These are phyloP conservation scores for Parascedosporium putredinis DNA, from an alignment of 2,329 filamentous ascomycete genomes.

Conservation along the genomic window DNA sequence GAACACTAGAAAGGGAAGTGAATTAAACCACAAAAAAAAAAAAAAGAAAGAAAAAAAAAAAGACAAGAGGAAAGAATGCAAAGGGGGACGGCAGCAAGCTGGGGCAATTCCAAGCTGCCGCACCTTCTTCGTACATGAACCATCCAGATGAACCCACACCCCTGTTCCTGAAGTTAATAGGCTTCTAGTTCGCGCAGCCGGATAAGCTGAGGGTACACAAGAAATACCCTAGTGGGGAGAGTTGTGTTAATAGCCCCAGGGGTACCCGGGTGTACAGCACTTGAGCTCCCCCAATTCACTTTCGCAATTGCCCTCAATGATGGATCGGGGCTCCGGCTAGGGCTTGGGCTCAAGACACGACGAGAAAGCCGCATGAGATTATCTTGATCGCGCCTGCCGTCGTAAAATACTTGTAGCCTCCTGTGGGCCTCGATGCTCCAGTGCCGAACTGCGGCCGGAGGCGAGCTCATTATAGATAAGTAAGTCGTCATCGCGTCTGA, in stretches of 20 bases:
- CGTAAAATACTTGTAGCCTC: neutral
- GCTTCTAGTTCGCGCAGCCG: neutral
- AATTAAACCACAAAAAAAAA: no score
- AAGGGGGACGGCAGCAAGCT: no score
- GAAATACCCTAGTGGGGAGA: neutral
- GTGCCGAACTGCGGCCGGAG: constrained; percentile 2
- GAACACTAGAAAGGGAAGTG: no score
- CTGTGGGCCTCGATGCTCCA: neutral
- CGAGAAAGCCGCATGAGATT: neutral
- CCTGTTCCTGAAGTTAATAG: no score
- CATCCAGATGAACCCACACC: no score
- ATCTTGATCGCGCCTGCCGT: neutral
- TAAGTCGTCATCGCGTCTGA: constrained; percentile 6
- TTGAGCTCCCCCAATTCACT: neutral
- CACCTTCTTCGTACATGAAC: no score
- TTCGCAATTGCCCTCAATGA: neutral
- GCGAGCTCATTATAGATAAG: constrained; percentile 4
- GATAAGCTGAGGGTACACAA: neutral
- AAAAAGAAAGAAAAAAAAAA: no score
- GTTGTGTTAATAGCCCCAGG: neutral
- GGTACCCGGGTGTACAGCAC: neutral
- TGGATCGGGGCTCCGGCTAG: no score
- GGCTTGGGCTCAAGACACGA: neutral
- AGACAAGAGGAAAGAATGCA: no score
- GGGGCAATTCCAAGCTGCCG: no score